Percentiles rank a stretch among this genome's conserved stretches.
These are phyloP conservation scores for Penicillium sp. DNA, from an alignment of 2,329 filamentous ascomycete species.

Conservation along the genomic window DNA sequence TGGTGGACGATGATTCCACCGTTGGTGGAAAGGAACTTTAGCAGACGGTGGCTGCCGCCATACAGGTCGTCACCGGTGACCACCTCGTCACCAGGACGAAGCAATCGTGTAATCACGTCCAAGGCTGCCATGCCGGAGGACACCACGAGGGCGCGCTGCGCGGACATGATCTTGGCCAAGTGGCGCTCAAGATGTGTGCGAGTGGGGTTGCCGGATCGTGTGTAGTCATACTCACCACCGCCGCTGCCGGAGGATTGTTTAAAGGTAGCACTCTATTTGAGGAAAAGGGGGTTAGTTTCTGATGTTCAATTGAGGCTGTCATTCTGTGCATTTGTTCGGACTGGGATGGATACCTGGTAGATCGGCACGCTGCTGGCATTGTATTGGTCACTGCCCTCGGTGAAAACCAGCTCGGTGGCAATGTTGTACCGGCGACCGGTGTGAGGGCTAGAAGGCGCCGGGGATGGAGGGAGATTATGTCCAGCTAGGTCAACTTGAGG, in stretches of 20 bases:
- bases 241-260: constrained; percentile 81
- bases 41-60: constrained; percentile 86
- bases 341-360: constrained; percentile 63
- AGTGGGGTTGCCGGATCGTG: constrained; percentile 93
- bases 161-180: constrained; percentile 98
- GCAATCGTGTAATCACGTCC: constrained; percentile 88
- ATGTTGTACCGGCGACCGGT: constrained; percentile 86
- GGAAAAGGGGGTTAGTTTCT: neutral
- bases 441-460: constrained; percentile 84
- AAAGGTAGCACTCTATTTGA: constrained; percentile 77
- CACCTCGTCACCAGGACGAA: constrained; percentile 92
- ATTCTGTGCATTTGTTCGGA: neutral
- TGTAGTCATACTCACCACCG: constrained; percentile 95
- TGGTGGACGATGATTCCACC: constrained; percentile 92
- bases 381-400: constrained; percentile 94
- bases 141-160: constrained; percentile 82
- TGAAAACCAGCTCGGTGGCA: constrained; percentile 94
- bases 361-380: constrained; percentile 94
- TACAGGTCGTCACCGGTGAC: constrained; percentile 96
- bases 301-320: neutral
- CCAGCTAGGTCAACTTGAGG: constrained; percentile 72
- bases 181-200: constrained; percentile 94
- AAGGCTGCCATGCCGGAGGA: constrained; percentile 96
- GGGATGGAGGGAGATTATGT: constrained; percentile 82
- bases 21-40: constrained; percentile 86